phyloP scores from a whole-genome alignment of 371 early-diverging fungal genomes.

The Mortierella sp. region DNA sequence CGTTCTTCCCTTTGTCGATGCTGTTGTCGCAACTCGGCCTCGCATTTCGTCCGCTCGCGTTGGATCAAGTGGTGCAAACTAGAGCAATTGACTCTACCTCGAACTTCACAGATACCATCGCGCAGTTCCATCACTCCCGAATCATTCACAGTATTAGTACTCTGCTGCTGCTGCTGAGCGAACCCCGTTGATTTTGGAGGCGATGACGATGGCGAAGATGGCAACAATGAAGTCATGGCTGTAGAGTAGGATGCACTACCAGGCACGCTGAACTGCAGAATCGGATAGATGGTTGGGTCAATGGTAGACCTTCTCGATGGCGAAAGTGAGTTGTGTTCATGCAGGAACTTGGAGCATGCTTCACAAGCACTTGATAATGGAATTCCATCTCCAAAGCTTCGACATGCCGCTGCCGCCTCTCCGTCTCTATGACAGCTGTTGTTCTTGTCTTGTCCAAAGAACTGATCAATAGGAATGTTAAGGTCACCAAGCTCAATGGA shows the following conservation, averaged over 20 bases:
- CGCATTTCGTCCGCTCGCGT: slow-evolving; percentile 13
- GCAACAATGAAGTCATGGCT: not conserved
- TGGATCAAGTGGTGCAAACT: slow-evolving; percentile 44
- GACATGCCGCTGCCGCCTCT: not conserved
- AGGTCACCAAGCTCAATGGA: slow-evolving; percentile 27
- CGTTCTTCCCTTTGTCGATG: no score
- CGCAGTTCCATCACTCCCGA: slow-evolving; percentile 38
- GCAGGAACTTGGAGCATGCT: slow-evolving; percentile 32
- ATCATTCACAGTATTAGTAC: slow-evolving; percentile 5
- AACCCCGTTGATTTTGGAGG: not conserved
- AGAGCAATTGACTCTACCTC: slow-evolving; percentile 43
- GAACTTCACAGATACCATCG: slow-evolving; percentile 40
- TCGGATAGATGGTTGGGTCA: slow-evolving; percentile 23
- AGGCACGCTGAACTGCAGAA: slow-evolving; percentile 37
- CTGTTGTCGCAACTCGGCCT: not conserved
- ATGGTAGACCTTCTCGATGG: slow-evolving; percentile 9
- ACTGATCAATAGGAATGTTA: no score
- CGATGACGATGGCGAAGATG: no score
- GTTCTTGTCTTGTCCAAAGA: no score
- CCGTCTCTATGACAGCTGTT: no score
- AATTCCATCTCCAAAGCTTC: slow-evolving; percentile 13
- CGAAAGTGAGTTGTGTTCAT: slow-evolving; percentile 27
- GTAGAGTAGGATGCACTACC: slow-evolving; percentile 2
- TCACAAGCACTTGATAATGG: slow-evolving; percentile 22
- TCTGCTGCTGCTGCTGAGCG: not conserved